These are phyloP conservation scores for Bruguiera sexangula DNA, from an alignment of 345 rosid genomes.

Conservation along the genomic window DNA sequence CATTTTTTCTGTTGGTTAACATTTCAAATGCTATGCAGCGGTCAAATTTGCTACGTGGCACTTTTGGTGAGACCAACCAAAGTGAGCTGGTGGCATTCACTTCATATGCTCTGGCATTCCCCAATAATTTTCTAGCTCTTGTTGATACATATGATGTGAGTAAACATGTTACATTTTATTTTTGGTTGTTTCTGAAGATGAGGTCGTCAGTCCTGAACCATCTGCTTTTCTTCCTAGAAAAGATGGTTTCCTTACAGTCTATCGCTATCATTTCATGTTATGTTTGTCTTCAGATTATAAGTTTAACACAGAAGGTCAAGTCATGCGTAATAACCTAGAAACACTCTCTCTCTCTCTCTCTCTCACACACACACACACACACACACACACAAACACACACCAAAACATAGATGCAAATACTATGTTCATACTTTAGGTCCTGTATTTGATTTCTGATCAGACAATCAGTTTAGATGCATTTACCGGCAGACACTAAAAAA, in stretches of 20 bases:
- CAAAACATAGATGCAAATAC: too few relatives aligned
- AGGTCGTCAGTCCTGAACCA: neutral
- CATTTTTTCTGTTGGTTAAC: conserved; percentile 11
- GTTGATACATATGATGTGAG: conserved; percentile 94
- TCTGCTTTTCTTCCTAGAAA: conserved; percentile 3
- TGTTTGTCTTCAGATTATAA: neutral
- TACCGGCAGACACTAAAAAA: neutral
- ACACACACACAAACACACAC: neutral
- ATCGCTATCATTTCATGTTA: neutral
- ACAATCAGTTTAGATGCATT: neutral
- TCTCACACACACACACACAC: neutral
- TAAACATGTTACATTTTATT: conserved; percentile 11
- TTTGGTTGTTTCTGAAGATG: neutral
- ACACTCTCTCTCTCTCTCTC: neutral
- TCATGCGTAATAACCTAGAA: neutral
- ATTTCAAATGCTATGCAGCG: conserved; percentile 42
- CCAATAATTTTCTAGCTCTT: conserved; percentile 74
- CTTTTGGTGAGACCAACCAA: conserved; percentile 80
- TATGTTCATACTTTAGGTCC: neutral
- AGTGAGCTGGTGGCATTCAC: conserved; percentile 92
- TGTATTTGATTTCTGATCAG: neutral
- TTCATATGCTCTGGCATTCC: conserved; percentile 94
- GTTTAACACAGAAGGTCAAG: conserved; percentile 4
- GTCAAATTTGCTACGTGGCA: conserved; percentile 49
- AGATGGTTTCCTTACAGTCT: neutral